phyloP scores from a whole-genome alignment of 441 rosid species.

The Croton laevigatus region DNA sequence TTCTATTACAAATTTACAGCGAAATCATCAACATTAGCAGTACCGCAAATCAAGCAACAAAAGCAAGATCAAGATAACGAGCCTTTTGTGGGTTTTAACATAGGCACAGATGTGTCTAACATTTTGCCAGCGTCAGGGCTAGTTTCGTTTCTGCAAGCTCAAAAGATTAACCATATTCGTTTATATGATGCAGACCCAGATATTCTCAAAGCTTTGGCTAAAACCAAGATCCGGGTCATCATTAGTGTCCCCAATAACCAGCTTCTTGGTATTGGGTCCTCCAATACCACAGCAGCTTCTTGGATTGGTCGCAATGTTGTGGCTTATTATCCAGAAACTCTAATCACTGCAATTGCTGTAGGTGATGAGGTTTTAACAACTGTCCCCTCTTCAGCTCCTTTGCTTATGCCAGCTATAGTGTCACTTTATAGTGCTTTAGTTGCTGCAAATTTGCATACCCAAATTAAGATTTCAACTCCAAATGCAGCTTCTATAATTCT shows the following conservation, averaged over 20 bases:
- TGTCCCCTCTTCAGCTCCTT: conserved; percentile 74
- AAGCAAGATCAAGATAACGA: conserved; percentile 52
- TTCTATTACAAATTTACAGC: conserved; percentile 30
- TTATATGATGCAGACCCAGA: conserved; percentile 83
- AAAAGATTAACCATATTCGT: conserved; percentile 73
- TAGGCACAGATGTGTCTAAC: conserved; percentile 76
- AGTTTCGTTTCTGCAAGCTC: conserved; percentile 67
- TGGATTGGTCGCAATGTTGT: conserved; percentile 83
- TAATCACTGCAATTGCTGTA: conserved; percentile 69
- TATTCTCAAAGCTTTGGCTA: conserved; percentile 68
- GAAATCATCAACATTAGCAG: conserved; percentile 31
- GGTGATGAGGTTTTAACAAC: conserved; percentile 94
- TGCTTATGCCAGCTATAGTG: conserved; percentile 79
- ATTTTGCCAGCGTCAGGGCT: conserved; percentile 46
- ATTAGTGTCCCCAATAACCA: conserved; percentile 93
- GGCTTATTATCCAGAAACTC: conserved; percentile 74
- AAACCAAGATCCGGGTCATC: conserved; percentile 86
- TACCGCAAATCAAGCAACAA: conserved; percentile 36
- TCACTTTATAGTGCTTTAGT: conserved; percentile 84
- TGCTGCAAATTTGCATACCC: conserved; percentile 82
- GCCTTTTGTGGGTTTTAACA: conserved; percentile 77
- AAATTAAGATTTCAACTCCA: conserved; percentile 87
- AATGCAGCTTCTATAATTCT: conserved; percentile 82
- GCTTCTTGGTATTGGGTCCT: conserved; percentile 89
- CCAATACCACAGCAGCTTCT: conserved; percentile 78